These are phyloP conservation scores for Murraya koenigii DNA, from an alignment of 345 rosid genomes.

Conservation along the genomic window DNA sequence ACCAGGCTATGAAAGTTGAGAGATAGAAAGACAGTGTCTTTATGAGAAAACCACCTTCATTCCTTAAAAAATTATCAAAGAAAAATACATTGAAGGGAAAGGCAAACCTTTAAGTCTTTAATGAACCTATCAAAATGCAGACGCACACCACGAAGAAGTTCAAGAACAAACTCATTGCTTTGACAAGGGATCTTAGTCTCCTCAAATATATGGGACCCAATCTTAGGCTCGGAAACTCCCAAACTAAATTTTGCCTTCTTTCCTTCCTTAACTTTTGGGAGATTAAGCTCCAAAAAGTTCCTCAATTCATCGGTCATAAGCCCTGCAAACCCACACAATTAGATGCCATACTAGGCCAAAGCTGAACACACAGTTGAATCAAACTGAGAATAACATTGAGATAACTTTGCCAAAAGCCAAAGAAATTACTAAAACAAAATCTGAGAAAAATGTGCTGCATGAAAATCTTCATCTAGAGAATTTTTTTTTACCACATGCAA, in stretches of 20 bases:
- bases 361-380: neutral
- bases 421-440: neutral
- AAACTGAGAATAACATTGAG: neutral
- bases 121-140: slow-evolving; percentile 78
- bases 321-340: slow-evolving; percentile 22
- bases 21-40: neutral
- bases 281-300: slow-evolving; percentile 80
- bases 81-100: neutral
- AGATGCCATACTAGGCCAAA: neutral
- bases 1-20: slow-evolving; percentile 54
- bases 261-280: slow-evolving; percentile 81
- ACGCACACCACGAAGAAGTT: slow-evolving; percentile 87
- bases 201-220: slow-evolving; percentile 82
- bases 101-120: slow-evolving; percentile 83
- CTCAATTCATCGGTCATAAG: slow-evolving; percentile 85
- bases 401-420: neutral
- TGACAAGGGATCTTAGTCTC: slow-evolving; percentile 80
- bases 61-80: neutral
- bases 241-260: slow-evolving; percentile 76
- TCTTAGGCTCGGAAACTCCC: slow-evolving; percentile 83
- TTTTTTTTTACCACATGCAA: neutral
- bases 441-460: neutral
- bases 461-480: too few species aligned
- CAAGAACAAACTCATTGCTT: slow-evolving; percentile 78
- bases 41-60: neutral